Base-by-base conservation (phyloP, 1,139 yeast genomes). In the Torulaspora pretoriensis region DNA sequence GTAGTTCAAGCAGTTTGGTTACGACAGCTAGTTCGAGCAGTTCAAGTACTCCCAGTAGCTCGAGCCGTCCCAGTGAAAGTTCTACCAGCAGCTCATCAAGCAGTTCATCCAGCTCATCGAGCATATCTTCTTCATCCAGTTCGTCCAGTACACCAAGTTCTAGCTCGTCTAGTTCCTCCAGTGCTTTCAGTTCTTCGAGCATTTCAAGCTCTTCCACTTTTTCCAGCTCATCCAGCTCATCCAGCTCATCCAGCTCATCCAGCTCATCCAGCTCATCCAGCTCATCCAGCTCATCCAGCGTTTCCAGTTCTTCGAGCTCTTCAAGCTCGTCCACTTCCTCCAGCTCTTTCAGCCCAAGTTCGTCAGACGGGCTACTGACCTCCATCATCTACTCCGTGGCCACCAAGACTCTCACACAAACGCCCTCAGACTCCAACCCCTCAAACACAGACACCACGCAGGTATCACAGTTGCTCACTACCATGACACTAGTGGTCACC, bases 311-410 rank as follows among this genome's bases (percentile, higher is more conserved):
- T 6, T 19, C 48, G 6, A 40, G 40, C 10, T 23, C 38, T 8
- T 5, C 36, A 7, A 13, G 39, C 34, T 14, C 25, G 6, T 12
- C 31, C 8, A 16, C 4, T 16, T 25, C 12, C 16, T 29, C 42
- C 23, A 43, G 40, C 32, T 25, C 46, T 6, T 29, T 39, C 12
- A 36, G 35, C 35, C 35, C 49, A 12, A 37, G 40, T 14, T 23
- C 44, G 7, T 33, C 47, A 30, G 24, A 4, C 16, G 13, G 19
- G 23, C 27, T 16, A 22, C 23, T 32, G 26, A 40, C 42, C 9
- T 43, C 45, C 9, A 32, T 46, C 37, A 25, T 39, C 13, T 43
- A 43, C 32, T 43, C 49, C 26, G 38, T 39, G 34, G 26, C 42
- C 27, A 35, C 43, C 22, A 27, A 38, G 7, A 45, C 48, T n/a